phyloP scores from a whole-genome alignment of 257 asterid genomes.

The Solanum ahanhuiri region DNA sequence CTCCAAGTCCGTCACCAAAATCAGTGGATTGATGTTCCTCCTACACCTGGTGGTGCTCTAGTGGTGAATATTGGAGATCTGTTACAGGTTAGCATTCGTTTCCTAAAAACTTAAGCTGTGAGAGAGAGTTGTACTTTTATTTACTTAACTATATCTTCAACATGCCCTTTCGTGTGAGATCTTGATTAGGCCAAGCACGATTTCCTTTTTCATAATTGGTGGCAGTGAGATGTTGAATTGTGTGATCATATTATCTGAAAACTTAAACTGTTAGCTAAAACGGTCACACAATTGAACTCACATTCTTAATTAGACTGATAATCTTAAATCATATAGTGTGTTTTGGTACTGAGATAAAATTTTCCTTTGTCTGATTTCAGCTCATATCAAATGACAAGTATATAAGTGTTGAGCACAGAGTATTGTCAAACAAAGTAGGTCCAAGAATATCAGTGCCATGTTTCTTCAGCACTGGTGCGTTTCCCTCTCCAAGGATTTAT shows the following conservation, averaged over 20 bases:
- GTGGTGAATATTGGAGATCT: too few species aligned
- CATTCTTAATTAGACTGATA: not conserved
- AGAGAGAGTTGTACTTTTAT: not conserved
- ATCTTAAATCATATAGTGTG: too few species aligned
- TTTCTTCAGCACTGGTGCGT: conserved; percentile 39
- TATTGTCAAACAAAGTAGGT: conserved; percentile 33
- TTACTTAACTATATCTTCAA: not conserved
- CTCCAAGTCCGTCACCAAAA: too few species aligned
- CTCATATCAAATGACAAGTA: conserved; percentile 56
- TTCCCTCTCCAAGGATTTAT: conserved; percentile 21
- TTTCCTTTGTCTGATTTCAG: conserved; percentile 13
- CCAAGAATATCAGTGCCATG: conserved; percentile 61
- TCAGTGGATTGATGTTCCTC: too few species aligned
- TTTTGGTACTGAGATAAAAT: not conserved
- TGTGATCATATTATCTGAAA: not conserved
- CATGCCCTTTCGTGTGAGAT: not conserved
- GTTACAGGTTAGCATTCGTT: not conserved
- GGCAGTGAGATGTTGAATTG: not conserved
- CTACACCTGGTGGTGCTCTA: too few species aligned
- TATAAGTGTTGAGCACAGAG: conserved; percentile 41
- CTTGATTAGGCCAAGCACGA: not conserved
- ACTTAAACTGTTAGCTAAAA: not conserved
- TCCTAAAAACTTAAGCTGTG: not conserved
- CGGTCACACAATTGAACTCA: not conserved
- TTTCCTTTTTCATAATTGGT: not conserved